Conservation (phyloP, 768 basidiomycete genomes). For the Coprinopsis marcescibilis region DNA sequence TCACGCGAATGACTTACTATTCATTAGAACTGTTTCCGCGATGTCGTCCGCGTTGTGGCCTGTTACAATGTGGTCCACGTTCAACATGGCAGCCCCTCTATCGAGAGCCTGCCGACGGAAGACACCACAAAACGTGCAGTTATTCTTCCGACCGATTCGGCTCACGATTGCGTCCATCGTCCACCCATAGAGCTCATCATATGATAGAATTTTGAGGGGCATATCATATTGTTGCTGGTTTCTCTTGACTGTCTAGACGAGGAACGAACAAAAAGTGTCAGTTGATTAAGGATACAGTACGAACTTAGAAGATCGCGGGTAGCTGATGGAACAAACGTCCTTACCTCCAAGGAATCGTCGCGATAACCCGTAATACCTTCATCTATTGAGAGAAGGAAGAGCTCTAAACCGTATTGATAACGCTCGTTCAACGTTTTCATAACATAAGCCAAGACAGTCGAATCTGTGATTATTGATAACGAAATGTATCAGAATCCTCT, state of each 20-base stretch:
- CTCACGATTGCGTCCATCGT: constrained; percentile 97
- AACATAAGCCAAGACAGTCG: constrained; percentile 94
- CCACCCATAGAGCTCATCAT: constrained; percentile 97
- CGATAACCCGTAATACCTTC: constrained; percentile 98
- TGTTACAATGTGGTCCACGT: constrained; percentile 96
- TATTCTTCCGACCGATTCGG: constrained; percentile 95
- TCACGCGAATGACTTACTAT: constrained; percentile 68
- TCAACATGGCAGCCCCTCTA: constrained; percentile 81
- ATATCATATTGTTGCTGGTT: constrained; percentile 95
- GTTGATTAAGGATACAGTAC: constrained; percentile 2
- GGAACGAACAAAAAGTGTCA: neutral
- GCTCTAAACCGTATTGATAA: constrained; percentile 85
- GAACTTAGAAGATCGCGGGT: neutral
- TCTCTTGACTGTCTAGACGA: constrained; percentile 84
- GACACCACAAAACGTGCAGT: constrained; percentile 98
- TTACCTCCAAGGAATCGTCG: constrained; percentile 92
- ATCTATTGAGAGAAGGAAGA: constrained; percentile 94
- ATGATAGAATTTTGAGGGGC: constrained; percentile 93
- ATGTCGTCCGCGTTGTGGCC: constrained; percentile 99
- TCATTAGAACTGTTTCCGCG: constrained; percentile 98
- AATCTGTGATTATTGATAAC: constrained; percentile 50
- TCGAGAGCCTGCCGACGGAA: constrained; percentile 96
- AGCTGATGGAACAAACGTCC: constrained; percentile 9
- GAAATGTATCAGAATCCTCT: no score
- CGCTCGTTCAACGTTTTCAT: constrained; percentile 95